Conservation (phyloP, 257 asterid species). For the Echites panduratus region DNA sequence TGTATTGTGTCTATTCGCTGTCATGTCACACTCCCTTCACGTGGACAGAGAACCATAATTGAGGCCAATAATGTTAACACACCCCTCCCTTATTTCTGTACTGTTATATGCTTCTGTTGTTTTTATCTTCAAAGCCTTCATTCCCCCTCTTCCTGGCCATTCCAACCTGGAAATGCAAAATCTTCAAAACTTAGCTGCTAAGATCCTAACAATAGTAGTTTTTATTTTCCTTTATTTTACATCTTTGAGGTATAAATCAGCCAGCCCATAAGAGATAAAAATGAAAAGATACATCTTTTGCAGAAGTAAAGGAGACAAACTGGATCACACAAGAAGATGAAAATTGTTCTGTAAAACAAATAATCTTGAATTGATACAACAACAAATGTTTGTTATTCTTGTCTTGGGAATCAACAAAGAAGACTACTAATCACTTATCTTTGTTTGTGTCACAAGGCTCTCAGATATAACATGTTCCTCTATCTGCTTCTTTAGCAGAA, state of each 20-base stretch:
- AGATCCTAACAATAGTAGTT: background rate
- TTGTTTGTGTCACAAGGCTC: slow-evolving; percentile 17
- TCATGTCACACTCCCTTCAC: slow-evolving; percentile 35
- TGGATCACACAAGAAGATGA: background rate
- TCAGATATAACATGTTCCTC: slow-evolving; percentile 18
- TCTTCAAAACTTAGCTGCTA: background rate
- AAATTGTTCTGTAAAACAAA: slow-evolving; percentile 3
- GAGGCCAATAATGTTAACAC: slow-evolving; percentile 3
- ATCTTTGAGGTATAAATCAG: background rate
- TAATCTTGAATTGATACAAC: slow-evolving; percentile 7
- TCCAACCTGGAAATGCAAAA: background rate
- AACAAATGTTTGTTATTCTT: slow-evolving; percentile 8
- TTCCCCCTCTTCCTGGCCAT: background rate
- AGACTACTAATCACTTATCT: slow-evolving; percentile 5
- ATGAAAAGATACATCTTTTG: slow-evolving; percentile 1
- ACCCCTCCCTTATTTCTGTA: background rate
- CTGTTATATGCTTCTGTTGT: background rate
- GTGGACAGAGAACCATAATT: slow-evolving; percentile 30
- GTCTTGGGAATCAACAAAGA: slow-evolving; percentile 3
- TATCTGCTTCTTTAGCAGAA: slow-evolving; percentile 21
- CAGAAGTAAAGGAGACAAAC: background rate
- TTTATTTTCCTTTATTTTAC: background rate
- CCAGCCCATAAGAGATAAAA: background rate
- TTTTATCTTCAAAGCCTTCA: background rate
- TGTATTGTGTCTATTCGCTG: slow-evolving; percentile 25